phyloP scores from a whole-genome alignment of 2,329 filamentous ascomycete genomes.

The Leptodontidium sp. region DNA sequence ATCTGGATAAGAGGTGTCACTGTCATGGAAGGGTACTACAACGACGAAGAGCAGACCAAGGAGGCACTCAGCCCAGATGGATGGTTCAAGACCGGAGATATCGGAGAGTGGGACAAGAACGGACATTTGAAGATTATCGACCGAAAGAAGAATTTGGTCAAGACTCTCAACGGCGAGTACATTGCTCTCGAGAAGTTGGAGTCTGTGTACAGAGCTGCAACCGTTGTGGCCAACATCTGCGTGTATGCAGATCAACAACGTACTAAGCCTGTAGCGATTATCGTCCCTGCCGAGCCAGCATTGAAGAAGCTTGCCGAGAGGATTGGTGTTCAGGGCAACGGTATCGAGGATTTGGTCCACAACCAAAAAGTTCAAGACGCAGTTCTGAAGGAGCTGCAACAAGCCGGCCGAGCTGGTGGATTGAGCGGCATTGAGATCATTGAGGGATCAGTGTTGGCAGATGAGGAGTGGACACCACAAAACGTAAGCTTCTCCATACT shows the following conservation, averaged over 20 bases:
- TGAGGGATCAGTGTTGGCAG: constrained; percentile 77
- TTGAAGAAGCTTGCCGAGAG: constrained; percentile 66
- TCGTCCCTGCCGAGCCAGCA: constrained; percentile 72
- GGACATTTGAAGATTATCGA: constrained; percentile 82
- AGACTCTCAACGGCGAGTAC: constrained; percentile 94
- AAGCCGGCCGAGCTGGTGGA: constrained; percentile 69
- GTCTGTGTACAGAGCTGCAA: constrained; percentile 82
- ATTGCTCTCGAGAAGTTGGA: constrained; percentile 97
- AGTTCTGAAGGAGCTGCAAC: constrained; percentile 73
- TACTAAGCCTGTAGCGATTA: constrained; percentile 82
- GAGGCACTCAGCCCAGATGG: constrained; percentile 82
- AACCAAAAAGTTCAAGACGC: constrained; percentile 69
- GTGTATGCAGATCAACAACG: constrained; percentile 80
- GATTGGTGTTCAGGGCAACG: constrained; percentile 69
- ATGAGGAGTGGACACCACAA: constrained; percentile 88
- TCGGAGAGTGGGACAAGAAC: constrained; percentile 77
- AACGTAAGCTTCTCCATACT: constrained; percentile 67
- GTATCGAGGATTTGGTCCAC: constrained; percentile 70
- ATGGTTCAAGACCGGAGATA: constrained; percentile 94
- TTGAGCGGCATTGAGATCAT: constrained; percentile 78
- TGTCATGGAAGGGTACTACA: constrained; percentile 81
- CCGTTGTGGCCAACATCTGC: constrained; percentile 87
- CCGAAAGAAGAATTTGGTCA: constrained; percentile 92
- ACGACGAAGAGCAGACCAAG: constrained; percentile 85
- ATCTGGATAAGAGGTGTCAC: constrained; percentile 85